Conservation (phyloP, 345 rosid genomes). For the Bruguiera parviflora region DNA sequence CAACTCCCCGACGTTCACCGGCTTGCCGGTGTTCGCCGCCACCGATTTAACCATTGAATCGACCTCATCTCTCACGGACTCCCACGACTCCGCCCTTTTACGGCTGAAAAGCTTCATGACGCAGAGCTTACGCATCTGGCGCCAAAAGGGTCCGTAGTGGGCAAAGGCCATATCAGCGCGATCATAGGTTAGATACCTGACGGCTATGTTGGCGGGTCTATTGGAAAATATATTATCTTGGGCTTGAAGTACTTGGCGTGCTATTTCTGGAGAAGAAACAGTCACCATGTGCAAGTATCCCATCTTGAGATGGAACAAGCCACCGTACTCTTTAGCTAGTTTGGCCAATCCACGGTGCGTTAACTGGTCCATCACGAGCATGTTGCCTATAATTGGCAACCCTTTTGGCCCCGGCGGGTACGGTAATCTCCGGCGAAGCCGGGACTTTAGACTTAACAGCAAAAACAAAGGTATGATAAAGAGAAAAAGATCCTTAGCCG, state of each 20-base stretch:
- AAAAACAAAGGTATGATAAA: slow-evolving; percentile 36
- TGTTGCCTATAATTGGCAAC: slow-evolving; percentile 21
- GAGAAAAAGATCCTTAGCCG: slow-evolving; percentile 14
- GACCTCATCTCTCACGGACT: slow-evolving; percentile 23
- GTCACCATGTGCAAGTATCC: slow-evolving; percentile 22
- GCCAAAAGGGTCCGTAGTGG: slow-evolving; percentile 30
- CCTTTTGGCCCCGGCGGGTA: slow-evolving; percentile 21
- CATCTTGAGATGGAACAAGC: slow-evolving; percentile 22
- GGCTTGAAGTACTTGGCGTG: slow-evolving; percentile 24
- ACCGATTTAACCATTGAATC: background rate
- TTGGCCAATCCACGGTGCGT: slow-evolving; percentile 25
- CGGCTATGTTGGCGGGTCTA: slow-evolving; percentile 23
- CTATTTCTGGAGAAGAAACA: slow-evolving; percentile 19
- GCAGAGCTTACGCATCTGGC: slow-evolving; percentile 28
- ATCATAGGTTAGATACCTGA: slow-evolving; percentile 23
- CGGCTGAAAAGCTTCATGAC: slow-evolving; percentile 29
- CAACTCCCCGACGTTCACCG: slow-evolving; percentile 20
- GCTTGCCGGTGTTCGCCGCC: background rate
- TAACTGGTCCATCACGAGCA: slow-evolving; percentile 20
- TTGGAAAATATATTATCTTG: slow-evolving; percentile 25
- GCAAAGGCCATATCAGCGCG: slow-evolving; percentile 35
- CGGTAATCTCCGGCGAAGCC: background rate
- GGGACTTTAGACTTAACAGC: slow-evolving; percentile 26
- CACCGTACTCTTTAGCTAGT: slow-evolving; percentile 18
- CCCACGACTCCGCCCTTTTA: slow-evolving; percentile 31